Conservation (phyloP, 768 basidiomycete genomes). For the Peribolospora baueri region DNA sequence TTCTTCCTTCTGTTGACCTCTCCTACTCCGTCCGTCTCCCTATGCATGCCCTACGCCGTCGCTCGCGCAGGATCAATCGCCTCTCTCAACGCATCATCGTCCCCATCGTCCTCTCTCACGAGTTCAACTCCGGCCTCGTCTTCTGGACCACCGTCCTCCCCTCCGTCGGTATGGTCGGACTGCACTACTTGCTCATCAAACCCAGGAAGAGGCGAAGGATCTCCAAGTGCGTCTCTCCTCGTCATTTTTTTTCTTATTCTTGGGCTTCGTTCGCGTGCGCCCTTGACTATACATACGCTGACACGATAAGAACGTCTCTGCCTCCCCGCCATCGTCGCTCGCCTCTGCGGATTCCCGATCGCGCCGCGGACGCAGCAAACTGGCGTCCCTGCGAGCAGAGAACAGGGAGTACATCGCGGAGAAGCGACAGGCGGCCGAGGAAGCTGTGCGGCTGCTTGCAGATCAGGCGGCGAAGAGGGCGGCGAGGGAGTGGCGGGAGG, state of each 20-base stretch:
- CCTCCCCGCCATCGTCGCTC: constrained; percentile 31
- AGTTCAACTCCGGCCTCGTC: constrained; percentile 17
- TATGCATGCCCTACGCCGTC: no score
- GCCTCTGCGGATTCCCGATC: constrained; percentile 2
- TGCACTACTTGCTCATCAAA: constrained; percentile 19
- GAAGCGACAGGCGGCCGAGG: constrained; percentile 37
- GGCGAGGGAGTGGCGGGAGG: constrained; percentile 37
- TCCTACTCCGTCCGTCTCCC: no score
- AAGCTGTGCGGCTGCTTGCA: constrained; percentile 36
- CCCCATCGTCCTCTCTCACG: constrained; percentile 18
- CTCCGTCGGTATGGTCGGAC: constrained; percentile 16
- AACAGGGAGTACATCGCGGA: constrained; percentile 41
- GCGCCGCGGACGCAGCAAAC: constrained; percentile 27
- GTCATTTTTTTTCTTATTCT: constrained; percentile 1
- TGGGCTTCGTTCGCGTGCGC: no score
- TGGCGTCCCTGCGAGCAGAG: constrained; percentile 38
- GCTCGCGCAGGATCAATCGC: no score
- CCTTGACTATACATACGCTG: constrained; percentile 24
- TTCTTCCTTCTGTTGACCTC: no score
- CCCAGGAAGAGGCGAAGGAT: constrained; percentile 17
- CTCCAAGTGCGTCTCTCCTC: constrained; percentile 11
- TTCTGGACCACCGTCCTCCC: constrained; percentile 19
- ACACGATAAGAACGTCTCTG: constrained; percentile 29
- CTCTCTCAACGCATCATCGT: constrained; percentile 8
- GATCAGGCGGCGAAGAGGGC: constrained; percentile 42